Conservation (phyloP, 2,329 filamentous ascomycete genomes). For the Gremmenia infestans region DNA sequence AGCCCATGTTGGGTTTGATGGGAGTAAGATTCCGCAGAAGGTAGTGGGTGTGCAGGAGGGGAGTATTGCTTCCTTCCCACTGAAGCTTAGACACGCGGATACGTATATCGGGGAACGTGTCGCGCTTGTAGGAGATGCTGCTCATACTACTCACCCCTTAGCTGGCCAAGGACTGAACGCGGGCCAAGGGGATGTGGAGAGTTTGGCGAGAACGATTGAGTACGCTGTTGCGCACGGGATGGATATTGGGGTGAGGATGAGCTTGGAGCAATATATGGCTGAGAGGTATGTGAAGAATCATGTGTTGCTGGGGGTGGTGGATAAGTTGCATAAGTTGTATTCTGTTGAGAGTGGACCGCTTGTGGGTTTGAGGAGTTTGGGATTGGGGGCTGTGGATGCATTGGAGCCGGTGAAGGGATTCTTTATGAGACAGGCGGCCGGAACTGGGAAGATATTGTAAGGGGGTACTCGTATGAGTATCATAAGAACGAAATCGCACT, state of each 20-base stretch:
- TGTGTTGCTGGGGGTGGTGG: conserved; percentile 70
- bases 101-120: conserved; percentile 88
- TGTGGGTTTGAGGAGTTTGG: conserved; percentile 72
- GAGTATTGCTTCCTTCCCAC: conserved; percentile 82
- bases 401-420: conserved; percentile 74
- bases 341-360: conserved; percentile 74
- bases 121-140: conserved; percentile 88
- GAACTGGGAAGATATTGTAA: conserved; percentile 45
- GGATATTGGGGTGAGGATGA: conserved; percentile 75
- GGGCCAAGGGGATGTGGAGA: conserved; percentile 82
- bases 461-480: neutral
- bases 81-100: conserved; percentile 89
- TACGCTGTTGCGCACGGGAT: conserved; percentile 76
- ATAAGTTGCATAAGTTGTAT: conserved; percentile 91
- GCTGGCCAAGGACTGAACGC: conserved; percentile 94
- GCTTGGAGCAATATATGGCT: conserved; percentile 73
- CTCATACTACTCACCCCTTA: conserved; percentile 90
- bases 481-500: too few relatives aligned
- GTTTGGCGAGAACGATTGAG: conserved; percentile 68
- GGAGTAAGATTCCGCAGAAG: conserved; percentile 56
- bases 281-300: conserved; percentile 82
- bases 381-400: conserved; percentile 70
- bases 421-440: conserved; percentile 72
- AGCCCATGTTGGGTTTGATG: conserved; percentile 58
- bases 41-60: conserved; percentile 70